phyloP scores from a whole-genome alignment of 2,329 filamentous ascomycete species.

The Botrytis pseudocinerea region DNA sequence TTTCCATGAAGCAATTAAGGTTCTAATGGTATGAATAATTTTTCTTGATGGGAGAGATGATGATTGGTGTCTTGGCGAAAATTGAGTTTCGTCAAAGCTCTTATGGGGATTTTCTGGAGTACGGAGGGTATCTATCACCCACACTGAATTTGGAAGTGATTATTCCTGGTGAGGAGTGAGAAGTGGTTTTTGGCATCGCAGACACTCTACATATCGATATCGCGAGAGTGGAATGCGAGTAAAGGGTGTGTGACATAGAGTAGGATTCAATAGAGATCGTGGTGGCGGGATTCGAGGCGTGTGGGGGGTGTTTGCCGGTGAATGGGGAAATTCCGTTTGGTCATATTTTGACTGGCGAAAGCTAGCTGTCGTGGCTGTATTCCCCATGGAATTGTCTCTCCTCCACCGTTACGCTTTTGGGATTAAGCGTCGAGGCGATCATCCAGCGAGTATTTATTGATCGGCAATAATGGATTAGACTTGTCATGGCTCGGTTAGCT shows the following conservation, averaged over 20 bases:
- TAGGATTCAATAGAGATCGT: neutral
- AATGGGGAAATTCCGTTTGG: neutral
- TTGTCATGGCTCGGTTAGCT: neutral
- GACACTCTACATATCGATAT: neutral
- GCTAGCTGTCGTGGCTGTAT: neutral
- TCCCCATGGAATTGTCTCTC: neutral
- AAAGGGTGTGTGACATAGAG: neutral
- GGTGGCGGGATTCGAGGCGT: neutral
- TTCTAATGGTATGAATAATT: neutral
- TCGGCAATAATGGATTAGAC: neutral
- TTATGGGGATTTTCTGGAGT: constrained; percentile 9
- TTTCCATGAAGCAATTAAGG: neutral
- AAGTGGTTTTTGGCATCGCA: neutral
- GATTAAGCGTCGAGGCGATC: neutral
- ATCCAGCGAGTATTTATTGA: neutral
- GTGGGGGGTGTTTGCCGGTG: neutral
- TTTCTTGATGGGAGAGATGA: neutral
- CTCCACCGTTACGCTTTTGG: neutral
- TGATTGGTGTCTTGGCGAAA: constrained; percentile 6
- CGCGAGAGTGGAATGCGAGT: neutral
- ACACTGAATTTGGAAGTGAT: neutral
- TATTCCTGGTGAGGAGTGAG: neutral
- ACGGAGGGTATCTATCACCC: neutral
- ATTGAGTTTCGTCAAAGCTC: constrained; percentile 11
- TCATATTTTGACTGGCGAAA: neutral